Percentiles rank a stretch among this genome's conserved stretches.
Conservation (phyloP, 2,329 filamentous ascomycete species). For the Neofusicoccum sp. region DNA sequence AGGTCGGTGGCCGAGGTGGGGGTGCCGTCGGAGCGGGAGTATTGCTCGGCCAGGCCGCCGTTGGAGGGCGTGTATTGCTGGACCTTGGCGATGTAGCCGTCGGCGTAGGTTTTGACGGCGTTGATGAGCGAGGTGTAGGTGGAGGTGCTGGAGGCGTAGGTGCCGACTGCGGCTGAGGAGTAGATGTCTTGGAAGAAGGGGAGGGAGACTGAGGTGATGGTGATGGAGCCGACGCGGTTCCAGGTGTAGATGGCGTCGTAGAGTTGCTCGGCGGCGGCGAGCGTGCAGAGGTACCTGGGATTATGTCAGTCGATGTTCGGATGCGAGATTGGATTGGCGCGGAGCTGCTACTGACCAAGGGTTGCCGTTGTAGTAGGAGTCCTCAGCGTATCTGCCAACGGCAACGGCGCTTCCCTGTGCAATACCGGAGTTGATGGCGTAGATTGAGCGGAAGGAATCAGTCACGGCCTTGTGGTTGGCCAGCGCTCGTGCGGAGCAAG, state of each 20-base stretch:
- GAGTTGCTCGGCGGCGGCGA: slow-evolving; percentile 19
- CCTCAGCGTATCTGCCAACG: slow-evolving; percentile 48
- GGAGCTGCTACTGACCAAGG: slow-evolving; percentile 45
- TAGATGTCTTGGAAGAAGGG: slow-evolving; percentile 18
- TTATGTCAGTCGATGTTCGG: slow-evolving; percentile 32
- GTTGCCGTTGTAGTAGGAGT: slow-evolving; percentile 45
- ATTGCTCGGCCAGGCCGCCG: slow-evolving; percentile 48
- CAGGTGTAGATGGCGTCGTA: slow-evolving; percentile 21
- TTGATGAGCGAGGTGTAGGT: slow-evolving; percentile 30
- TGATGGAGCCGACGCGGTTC: slow-evolving; percentile 10
- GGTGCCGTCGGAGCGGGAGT: slow-evolving; percentile 42
- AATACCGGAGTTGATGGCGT: slow-evolving; percentile 41
- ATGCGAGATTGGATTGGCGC: slow-evolving; percentile 39
- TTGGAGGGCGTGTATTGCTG: slow-evolving; percentile 41
- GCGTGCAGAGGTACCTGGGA: slow-evolving; percentile 25
- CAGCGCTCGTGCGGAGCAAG: slow-evolving; percentile 42
- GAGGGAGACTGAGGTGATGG: slow-evolving; percentile 6
- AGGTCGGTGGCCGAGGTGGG: slow-evolving; percentile 45
- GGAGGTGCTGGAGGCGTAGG: slow-evolving; percentile 8
- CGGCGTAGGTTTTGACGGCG: slow-evolving; percentile 34
- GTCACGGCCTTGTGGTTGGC: slow-evolving; percentile 38
- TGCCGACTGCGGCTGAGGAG: slow-evolving; percentile 10
- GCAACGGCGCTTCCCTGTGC: slow-evolving; percentile 31
- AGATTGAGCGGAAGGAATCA: slow-evolving; percentile 38
- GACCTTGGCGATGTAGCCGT: slow-evolving; percentile 46